These are phyloP conservation scores for Trichoderma sp. DNA, from an alignment of 2,329 filamentous ascomycete species.

Conservation along the genomic window DNA sequence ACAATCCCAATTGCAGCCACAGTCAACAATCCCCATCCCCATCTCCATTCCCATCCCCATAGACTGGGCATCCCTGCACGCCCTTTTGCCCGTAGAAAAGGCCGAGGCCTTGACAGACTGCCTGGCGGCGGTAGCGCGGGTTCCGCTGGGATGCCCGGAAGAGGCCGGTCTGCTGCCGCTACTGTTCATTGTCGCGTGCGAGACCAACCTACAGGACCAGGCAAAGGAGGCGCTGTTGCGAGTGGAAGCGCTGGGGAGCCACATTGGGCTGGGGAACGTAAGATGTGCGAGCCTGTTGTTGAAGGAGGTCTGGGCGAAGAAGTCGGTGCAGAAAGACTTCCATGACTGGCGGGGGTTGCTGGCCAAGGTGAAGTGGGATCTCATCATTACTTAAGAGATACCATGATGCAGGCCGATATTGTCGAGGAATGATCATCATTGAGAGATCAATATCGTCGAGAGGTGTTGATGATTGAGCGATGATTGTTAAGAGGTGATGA, in stretches of 20 bases:
- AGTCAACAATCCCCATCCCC: neutral
- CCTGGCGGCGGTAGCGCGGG: slow-evolving; percentile 3
- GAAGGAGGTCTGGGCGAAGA: neutral
- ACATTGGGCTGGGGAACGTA: slow-evolving; percentile 14
- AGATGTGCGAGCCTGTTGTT: neutral
- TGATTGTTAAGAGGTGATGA: neutral
- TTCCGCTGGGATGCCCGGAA: slow-evolving; percentile 11
- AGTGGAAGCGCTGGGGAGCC: slow-evolving; percentile 3
- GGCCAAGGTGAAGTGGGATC: slow-evolving; percentile 10
- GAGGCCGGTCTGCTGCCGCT: slow-evolving; percentile 10
- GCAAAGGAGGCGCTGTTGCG: neutral
- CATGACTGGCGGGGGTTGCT: slow-evolving; percentile 8
- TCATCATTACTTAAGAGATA: neutral
- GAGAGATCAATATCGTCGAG: neutral
- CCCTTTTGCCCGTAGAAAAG: neutral
- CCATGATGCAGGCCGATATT: too few species aligned
- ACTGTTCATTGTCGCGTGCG: slow-evolving; percentile 11
- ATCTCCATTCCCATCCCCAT: neutral
- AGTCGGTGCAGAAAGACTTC: neutral
- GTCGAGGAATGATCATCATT: too few species aligned
- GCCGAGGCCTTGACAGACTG: neutral
- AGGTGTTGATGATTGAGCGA: neutral
- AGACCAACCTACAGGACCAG: neutral
- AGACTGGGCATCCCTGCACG: slow-evolving; percentile 8
- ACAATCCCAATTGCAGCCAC: neutral